Percentiles rank a stretch among this genome's conserved stretches.
Conservation (phyloP, 352 stramenopile genomes). For the Elongisporangium prolatum region DNA sequence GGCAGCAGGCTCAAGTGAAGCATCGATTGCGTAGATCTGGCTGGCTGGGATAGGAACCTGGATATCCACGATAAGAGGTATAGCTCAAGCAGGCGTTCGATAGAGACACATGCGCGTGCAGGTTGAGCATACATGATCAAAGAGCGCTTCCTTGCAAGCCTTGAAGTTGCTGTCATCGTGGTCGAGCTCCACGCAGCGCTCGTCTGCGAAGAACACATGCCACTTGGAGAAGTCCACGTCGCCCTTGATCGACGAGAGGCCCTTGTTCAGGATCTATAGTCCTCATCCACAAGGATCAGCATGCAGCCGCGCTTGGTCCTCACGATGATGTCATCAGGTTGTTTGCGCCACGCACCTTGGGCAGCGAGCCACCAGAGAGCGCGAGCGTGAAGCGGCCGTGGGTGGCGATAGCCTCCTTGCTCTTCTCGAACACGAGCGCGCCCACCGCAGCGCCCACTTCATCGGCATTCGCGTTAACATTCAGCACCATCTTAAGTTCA, state of each 20-base stretch:
- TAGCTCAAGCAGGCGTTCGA: background rate
- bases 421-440: conserved; percentile 60
- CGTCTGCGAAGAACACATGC: conserved; percentile 98
- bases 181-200: conserved; percentile 92
- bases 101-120: background rate
- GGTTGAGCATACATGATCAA: conserved; percentile 57
- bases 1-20: conserved; percentile 49
- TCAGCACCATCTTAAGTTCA: conserved; percentile 36
- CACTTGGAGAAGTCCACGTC: conserved; percentile 94
- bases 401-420: conserved; percentile 51
- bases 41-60: conserved; percentile 60
- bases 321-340: background rate
- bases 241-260: conserved; percentile 63
- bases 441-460: conserved; percentile 57
- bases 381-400: conserved; percentile 76
- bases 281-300: background rate
- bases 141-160: conserved; percentile 87
- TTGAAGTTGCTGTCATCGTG: conserved; percentile 96
- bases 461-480: conserved; percentile 49
- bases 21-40: conserved; percentile 93
- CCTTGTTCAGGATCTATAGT: conserved; percentile 74
- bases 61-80: conserved; percentile 17
- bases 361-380: conserved; percentile 84
- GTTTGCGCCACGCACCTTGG: conserved; percentile 35
- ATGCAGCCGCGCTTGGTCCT: background rate